Conservation (phyloP, 1,139 yeast genomes). For the Sugiyamaella sp. region DNA sequence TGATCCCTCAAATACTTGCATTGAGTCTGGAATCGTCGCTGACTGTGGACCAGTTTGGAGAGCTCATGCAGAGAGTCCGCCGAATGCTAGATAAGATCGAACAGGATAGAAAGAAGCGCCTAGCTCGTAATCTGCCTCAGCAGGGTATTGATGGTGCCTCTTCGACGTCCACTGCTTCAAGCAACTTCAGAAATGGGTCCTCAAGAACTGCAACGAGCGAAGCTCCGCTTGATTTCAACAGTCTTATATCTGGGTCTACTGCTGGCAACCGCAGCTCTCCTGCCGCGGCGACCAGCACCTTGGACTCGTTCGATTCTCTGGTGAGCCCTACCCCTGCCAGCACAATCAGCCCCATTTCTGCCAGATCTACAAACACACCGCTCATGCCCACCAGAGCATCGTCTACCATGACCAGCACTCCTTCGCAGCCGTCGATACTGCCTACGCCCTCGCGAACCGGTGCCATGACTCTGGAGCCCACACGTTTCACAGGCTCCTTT, state of each 20-base stretch:
- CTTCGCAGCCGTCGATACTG: background rate
- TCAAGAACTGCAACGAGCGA: background rate
- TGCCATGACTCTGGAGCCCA: constrained; percentile 11
- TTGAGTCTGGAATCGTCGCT: constrained; percentile 53
- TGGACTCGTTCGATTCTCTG: constrained; percentile 4
- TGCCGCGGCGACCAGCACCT: background rate
- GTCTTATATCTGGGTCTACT: constrained; percentile 6
- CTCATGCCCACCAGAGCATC: constrained; percentile 3
- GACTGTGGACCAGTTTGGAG: constrained; percentile 47
- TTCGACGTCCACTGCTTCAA: background rate
- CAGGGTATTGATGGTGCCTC: constrained; percentile 3
- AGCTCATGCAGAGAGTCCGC: constrained; percentile 37
- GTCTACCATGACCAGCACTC: background rate
- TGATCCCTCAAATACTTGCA: constrained; percentile 54
- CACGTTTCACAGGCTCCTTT: constrained; percentile 8
- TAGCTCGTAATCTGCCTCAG: constrained; percentile 27
- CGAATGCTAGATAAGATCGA: constrained; percentile 34
- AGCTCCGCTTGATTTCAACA: constrained; percentile 9
- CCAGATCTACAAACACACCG: background rate
- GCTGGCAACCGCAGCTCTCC: background rate
- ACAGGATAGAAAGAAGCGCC: constrained; percentile 32
- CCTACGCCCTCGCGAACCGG: constrained; percentile 8
- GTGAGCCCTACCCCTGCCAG: background rate
- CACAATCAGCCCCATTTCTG: background rate
- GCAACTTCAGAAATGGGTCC: constrained; percentile 19